Base-by-base conservation (phyloP, 2,329 filamentous ascomycete species). In the Cytospora piceae region DNA sequence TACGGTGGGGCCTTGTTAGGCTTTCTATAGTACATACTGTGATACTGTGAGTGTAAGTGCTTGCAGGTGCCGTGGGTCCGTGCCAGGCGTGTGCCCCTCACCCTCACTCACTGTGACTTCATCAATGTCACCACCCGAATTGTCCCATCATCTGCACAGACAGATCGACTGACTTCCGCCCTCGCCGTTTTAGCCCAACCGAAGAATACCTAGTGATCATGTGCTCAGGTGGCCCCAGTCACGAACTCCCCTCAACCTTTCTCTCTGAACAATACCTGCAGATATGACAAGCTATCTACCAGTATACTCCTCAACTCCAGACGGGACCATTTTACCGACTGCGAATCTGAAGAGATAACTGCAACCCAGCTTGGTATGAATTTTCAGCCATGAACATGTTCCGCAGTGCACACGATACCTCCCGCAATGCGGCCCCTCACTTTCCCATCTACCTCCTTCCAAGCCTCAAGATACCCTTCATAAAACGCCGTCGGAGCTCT, bases 381-480 rank as follows among this genome's bases (percentile, higher is more conserved):
- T 24, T 8, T 2, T 24, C 46, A 14, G 57, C 53, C 49, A 63
- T 63, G 61, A 63, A 63, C 29, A 51, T 63, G 29, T 63, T 63
- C 22, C 61, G 61, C 31, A 63, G 39, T 46, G 37, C 17, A 27
- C 61, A 39, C 31, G 34, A 46, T 22, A 31, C 39, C 24, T 37
- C 34, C 17, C 39, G 29, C 31, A 55, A 63, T 32, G 46, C 39
- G 29, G 57, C 57, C 22, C 67, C 67, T 54, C 61, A 58, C n/a
- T 86, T 86, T 70, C 79, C 84, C 14, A 77, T 73, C 68, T 87
- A 82, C 71, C 76, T 87, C 31, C 78, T 87, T 27, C 83, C 84
- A 14, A 82, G 77, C 72, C 76, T 86, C 69, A 77, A 75, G 55
- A 77, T 84, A 53, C 78, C 81, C n/a, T 80, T 84, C 68, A 77